phyloP scores from a whole-genome alignment of 1,284 basidiomycete genomes.

The Caloboletus inedulis region DNA sequence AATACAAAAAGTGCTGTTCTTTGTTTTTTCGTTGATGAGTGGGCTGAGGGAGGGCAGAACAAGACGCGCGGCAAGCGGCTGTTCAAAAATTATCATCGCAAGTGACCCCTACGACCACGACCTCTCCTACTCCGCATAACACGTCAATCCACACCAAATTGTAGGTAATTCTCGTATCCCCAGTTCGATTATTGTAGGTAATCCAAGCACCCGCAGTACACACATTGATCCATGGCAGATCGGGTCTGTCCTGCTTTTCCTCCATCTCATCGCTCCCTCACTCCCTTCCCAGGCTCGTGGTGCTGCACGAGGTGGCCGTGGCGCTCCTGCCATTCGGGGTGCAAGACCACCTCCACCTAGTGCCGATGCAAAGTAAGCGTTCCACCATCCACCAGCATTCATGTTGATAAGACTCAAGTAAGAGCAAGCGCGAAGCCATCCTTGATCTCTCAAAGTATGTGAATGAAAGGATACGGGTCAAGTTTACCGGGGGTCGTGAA shows the following conservation, averaged over 20 bases:
- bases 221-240: conserved; percentile 47
- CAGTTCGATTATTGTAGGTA: conserved; percentile 15
- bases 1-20: background rate
- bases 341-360: conserved; percentile 35
- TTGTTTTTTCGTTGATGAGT: conserved; percentile 8
- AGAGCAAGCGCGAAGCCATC: conserved; percentile 93
- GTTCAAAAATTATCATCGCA: conserved; percentile 32
- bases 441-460: conserved; percentile 94
- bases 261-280: conserved; percentile 23
- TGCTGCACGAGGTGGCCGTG: conserved; percentile 44
- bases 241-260: conserved; percentile 41
- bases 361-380: conserved; percentile 28
- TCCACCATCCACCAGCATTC: conserved; percentile 6
- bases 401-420: conserved; percentile 39
- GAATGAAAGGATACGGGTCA: conserved; percentile 90
- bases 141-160: conserved; percentile 18
- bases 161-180: conserved; percentile 16
- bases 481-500: conserved; percentile 95
- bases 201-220: conserved; percentile 13
- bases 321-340: conserved; percentile 39
- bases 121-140: conserved; percentile 6
- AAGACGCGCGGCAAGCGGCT: conserved; percentile 34
- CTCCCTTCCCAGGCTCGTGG: conserved; percentile 49
- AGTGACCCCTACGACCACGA: conserved; percentile 16
- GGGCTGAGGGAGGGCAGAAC: conserved; percentile 25